These are phyloP conservation scores for Fomes fomentarius DNA, from an alignment of 1,284 basidiomycete species.

Conservation along the genomic window DNA sequence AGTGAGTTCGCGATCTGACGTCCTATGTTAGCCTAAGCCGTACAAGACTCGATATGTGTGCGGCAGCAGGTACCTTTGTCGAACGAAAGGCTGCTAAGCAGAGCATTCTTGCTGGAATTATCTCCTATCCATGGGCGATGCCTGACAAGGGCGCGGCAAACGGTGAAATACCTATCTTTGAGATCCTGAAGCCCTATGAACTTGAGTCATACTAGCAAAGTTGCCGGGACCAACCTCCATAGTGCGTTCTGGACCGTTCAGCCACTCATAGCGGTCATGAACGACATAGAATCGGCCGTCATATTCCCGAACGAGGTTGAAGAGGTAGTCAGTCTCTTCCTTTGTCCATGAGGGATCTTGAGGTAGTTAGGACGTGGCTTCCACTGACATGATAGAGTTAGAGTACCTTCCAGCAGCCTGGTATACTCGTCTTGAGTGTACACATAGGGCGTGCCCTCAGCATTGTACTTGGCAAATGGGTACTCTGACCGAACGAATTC, in stretches of 20 bases:
- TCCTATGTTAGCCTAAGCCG: conserved; percentile 16
- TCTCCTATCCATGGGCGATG: conserved; percentile 84
- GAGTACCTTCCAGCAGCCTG: conserved; percentile 72
- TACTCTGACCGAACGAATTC: conserved; percentile 51
- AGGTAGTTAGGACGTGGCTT: not conserved
- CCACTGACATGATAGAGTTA: not conserved
- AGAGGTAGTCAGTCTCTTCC: conserved; percentile 95
- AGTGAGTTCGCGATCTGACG: conserved; percentile 80
- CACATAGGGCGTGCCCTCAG: conserved; percentile 68
- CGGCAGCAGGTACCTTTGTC: conserved; percentile 68
- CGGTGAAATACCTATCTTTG: conserved; percentile 93
- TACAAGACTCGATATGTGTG: not conserved
- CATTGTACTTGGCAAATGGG: conserved; percentile 82
- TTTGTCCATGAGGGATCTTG: conserved; percentile 88
- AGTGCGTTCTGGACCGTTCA: conserved; percentile 53
- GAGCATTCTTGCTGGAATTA: conserved; percentile 67
- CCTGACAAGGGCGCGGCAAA: conserved; percentile 88
- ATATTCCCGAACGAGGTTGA: conserved; percentile 80
- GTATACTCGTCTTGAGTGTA: conserved; percentile 95
- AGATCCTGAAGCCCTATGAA: conserved; percentile 65
- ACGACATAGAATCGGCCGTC: conserved; percentile 93
- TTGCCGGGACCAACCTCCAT: conserved; percentile 62
- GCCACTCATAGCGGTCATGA: conserved; percentile 87
- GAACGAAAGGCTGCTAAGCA: conserved; percentile 77
- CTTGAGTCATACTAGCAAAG: not conserved